A percentile compares a stretch with the other conserved stretches of the same genome.
These are phyloP conservation scores for Blastomyces percursus DNA, from an alignment of 2,329 filamentous ascomycete genomes.

Conservation along the genomic window DNA sequence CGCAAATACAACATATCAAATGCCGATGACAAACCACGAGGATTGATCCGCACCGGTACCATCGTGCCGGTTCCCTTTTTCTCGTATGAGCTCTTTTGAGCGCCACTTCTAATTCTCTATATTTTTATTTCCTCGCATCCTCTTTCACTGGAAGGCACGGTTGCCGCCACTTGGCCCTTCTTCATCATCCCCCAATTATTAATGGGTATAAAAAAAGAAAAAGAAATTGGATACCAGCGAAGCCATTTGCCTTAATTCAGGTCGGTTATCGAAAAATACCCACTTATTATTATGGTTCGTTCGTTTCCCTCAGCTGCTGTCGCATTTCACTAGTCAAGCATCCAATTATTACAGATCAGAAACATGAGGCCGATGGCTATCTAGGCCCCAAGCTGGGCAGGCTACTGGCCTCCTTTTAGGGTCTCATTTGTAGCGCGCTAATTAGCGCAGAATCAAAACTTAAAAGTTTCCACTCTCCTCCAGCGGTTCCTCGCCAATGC, in stretches of 20 bases:
- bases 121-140: neutral
- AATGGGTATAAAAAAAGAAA: neutral
- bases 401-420: neutral
- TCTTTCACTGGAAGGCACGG: neutral
- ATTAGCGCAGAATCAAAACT: neutral
- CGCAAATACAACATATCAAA: neutral
- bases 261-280: neutral
- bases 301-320: no score
- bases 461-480: neutral
- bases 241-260: neutral
- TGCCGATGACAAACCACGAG: neutral
- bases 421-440: neutral
- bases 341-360: slow-evolving; percentile 1
- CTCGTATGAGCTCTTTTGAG: neutral
- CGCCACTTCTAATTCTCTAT: neutral
- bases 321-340: neutral
- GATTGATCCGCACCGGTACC: neutral
- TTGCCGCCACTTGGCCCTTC: neutral
- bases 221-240: neutral
- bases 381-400: neutral
- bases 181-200: neutral
- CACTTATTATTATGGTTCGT: neutral
- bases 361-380: neutral
- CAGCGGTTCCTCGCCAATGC: neutral
- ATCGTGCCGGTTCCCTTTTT: neutral